Base-by-base conservation (phyloP, 2,329 filamentous ascomycete genomes). In the Sclerotinia nivalis region DNA sequence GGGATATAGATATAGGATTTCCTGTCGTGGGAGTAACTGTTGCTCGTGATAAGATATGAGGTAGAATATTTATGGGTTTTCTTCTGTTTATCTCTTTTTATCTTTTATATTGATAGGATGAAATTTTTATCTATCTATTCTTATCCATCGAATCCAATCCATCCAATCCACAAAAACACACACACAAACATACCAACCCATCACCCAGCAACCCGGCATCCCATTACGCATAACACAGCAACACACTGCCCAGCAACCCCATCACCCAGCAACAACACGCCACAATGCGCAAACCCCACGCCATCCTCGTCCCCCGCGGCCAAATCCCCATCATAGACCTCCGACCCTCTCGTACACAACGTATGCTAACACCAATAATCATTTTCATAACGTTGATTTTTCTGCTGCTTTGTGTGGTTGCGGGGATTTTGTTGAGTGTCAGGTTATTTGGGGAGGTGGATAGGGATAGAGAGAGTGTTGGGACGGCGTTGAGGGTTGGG, bases 281-380 rank as follows among this genome's bases (percentile, higher is more conserved):
- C 56, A 62, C 18, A 7, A 65, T 68, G 66, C n/a, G 43, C 12
- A 37, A 60, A 9, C 28, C 45, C 12, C 62, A 68, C 22, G 47
- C 47, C 0, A 47, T 68, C 0, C 47, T 68, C 18, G 49, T 34
- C 0, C 66, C 66, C 15, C 58, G 66, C 10, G 56, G 47, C 6
- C 56, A 60, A n/a, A 62, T 68, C 28, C 66, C 66, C 18, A 20
- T 66, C 31, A 65, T 56, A 4, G 28, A 66, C 13, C 50, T 69
- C 4, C 52, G 62, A 12, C 43, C 43, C 9, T 58, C 68, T 6
- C 60, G 70, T 45, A 74, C 73, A 0, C 66, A 66, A 56, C 72
- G 64, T 15, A 68, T 76, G 6, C 34, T 76, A 28, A 71, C 54
- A 3, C 74, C 76, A 3, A 31, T 54, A 7, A 71, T 75, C 18